Conservation (phyloP, 2,329 filamentous ascomycete species). For the Trichophyton benhamiae region DNA sequence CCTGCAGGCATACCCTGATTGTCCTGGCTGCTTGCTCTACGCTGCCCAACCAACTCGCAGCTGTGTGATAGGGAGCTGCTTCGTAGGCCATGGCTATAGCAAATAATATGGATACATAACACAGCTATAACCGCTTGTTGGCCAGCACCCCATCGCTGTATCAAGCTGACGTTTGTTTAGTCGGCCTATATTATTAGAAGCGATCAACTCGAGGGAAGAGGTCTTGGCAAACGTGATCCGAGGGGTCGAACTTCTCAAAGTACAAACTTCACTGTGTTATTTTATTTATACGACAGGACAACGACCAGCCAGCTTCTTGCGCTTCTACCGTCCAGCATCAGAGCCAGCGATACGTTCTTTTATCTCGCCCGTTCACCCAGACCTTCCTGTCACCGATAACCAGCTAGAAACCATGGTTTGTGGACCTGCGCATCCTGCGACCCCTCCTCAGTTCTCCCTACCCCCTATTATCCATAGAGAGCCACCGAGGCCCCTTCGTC, state of each 20-base stretch:
- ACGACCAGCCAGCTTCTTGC: background rate
- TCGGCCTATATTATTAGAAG: too few species aligned
- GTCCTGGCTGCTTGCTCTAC: background rate
- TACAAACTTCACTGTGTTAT: background rate
- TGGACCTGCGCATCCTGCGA: background rate
- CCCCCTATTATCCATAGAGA: background rate
- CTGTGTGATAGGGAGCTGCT: too few species aligned
- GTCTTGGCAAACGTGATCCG: conserved; percentile 1
- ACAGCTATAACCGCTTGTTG: too few species aligned
- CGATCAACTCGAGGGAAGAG: too few species aligned
- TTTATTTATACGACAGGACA: background rate
- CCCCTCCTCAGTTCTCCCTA: conserved; percentile 1
- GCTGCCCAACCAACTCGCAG: too few species aligned
- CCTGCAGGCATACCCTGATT: background rate
- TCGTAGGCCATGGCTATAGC: too few species aligned
- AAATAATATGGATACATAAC: too few species aligned
- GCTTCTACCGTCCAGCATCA: background rate
- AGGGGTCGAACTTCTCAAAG: background rate
- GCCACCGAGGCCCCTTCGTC: background rate
- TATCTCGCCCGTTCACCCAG: background rate
- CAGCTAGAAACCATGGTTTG: background rate
- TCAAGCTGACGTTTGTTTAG: too few species aligned
- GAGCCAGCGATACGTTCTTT: background rate
- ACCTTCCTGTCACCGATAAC: background rate
- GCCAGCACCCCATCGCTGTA: too few species aligned